A percentile compares a stretch with the other conserved stretches of the same genome.
Evolutionary conservation across 2,329 filamentous ascomycete genomes (phyloP).

Genomic region (Hymenoscyphus occultus): DNA sequence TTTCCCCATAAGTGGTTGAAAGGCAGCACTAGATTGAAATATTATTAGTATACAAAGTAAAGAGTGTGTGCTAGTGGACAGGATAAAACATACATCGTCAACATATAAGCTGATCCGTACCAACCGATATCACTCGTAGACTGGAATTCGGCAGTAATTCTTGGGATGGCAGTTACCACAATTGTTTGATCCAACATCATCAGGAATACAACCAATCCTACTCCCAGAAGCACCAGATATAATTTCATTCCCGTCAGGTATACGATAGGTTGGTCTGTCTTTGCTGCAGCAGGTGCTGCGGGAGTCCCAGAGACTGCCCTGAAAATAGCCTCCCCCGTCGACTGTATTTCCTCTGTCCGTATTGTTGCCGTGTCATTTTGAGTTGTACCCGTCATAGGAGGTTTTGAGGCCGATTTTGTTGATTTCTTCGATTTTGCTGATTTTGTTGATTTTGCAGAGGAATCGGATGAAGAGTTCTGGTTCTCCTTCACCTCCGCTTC

Average conservation of each 20-base stretch:
- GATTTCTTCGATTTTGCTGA: not conserved
- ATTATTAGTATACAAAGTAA: not conserved
- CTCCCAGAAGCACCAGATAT: conserved; percentile 18
- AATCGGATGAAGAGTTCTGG: not conserved
- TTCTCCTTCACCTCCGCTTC: not conserved
- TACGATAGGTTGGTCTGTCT: not conserved
- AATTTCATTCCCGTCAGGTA: conserved; percentile 18
- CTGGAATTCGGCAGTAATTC: conserved; percentile 39
- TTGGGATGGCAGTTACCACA: conserved; percentile 36
- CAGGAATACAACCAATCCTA: conserved; percentile 26
- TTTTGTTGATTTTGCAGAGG: not conserved
- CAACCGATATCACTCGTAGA: conserved; percentile 39
- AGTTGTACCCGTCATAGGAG: not conserved
- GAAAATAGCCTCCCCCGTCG: not conserved
- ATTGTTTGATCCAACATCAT: conserved; percentile 43
- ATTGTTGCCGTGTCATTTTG: not conserved
- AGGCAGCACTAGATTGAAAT: conserved; percentile 11
- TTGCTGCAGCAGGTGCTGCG: not conserved
- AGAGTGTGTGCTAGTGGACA: not conserved
- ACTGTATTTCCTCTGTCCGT: not conserved
- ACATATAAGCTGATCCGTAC: conserved; percentile 38
- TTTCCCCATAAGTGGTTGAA: conserved; percentile 23
- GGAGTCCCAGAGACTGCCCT: not conserved
- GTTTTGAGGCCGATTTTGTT: not conserved
- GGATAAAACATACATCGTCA: conserved; percentile 27